Percentiles rank a stretch among this genome's conserved stretches.
Conservation (phyloP, 2,329 filamentous ascomycete species). For the Claviceps sorghi region DNA sequence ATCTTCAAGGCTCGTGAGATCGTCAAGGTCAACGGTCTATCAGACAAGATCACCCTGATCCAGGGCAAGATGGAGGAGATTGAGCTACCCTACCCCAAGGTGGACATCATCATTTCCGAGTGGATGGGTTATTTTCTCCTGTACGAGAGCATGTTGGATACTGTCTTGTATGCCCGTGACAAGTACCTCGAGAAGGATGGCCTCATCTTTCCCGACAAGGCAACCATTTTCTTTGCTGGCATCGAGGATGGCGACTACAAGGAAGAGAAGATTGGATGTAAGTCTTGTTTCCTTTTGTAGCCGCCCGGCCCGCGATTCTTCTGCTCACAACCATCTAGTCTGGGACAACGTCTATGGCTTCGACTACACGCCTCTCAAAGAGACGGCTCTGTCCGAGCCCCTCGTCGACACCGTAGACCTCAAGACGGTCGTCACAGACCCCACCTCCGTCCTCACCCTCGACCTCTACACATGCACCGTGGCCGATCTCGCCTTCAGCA, state of each 20-base stretch:
- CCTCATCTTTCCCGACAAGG: conserved; percentile 97
- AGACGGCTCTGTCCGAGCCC: conserved; percentile 84
- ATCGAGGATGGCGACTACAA: conserved; percentile 99
- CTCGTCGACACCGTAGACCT: conserved; percentile 96
- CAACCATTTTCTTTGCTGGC: conserved; percentile 88
- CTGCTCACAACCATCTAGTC: conserved; percentile 42
- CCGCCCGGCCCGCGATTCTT: not conserved
- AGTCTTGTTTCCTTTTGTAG: conserved; percentile 21
- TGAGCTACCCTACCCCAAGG: conserved; percentile 78
- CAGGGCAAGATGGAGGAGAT: conserved; percentile 99
- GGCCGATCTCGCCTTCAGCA: conserved; percentile 69
- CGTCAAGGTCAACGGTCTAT: conserved; percentile 78
- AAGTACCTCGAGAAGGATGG: conserved; percentile 75
- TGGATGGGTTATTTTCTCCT: conserved; percentile 99
- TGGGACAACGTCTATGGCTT: conserved; percentile 99
- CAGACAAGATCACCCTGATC: conserved; percentile 90
- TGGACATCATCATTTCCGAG: conserved; percentile 99
- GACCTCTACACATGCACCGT: conserved; percentile 85
- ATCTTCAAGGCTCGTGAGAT: conserved; percentile 98
- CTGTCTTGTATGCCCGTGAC: conserved; percentile 90
- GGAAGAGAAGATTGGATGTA: conserved; percentile 99
- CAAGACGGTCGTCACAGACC: conserved; percentile 93
- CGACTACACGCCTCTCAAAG: conserved; percentile 87
- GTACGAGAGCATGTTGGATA: conserved; percentile 98
- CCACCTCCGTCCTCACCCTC: conserved; percentile 67